phyloP scores from a whole-genome alignment of 1,284 basidiomycete genomes.

The Puccinia polysora region DNA sequence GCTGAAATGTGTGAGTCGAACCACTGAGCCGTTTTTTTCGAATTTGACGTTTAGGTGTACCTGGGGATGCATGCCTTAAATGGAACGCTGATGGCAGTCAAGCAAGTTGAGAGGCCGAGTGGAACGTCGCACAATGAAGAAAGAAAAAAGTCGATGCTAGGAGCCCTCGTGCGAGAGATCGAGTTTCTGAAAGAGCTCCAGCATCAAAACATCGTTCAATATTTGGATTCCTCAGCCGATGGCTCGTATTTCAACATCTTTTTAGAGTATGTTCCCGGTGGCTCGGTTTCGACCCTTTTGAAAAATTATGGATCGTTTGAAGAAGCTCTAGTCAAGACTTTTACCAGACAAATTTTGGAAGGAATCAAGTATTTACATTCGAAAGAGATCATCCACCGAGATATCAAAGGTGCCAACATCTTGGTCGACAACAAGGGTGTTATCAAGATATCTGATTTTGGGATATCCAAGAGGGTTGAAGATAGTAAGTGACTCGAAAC shows the following conservation, averaged over 20 bases:
- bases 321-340: slow-evolving; percentile 87
- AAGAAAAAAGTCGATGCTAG: slow-evolving; percentile 89
- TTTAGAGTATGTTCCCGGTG: slow-evolving; percentile 96
- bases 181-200: slow-evolving; percentile 90
- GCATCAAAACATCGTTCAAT: slow-evolving; percentile 62
- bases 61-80: slow-evolving; percentile 94
- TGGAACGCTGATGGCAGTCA: slow-evolving; percentile 96
- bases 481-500: slow-evolving; percentile 64
- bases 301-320: slow-evolving; percentile 96
- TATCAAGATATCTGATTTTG: slow-evolving; percentile 98
- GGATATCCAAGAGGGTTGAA: slow-evolving; percentile 96
- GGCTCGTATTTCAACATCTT: slow-evolving; percentile 92
- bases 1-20: slow-evolving; percentile 42
- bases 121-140: slow-evolving; percentile 83
- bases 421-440: slow-evolving; percentile 97
- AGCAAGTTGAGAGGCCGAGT: slow-evolving; percentile 91
- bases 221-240: slow-evolving; percentile 73
- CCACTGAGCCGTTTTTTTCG: slow-evolving; percentile 12
- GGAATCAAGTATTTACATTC: slow-evolving; percentile 91
- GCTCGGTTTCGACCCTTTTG: slow-evolving; percentile 85
- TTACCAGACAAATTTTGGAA: slow-evolving; percentile 85
- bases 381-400: slow-evolving; percentile 91
- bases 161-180: slow-evolving; percentile 90
- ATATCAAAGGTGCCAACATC: slow-evolving; percentile 98
- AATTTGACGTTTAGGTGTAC: slow-evolving; percentile 54